Percentiles rank a stretch among this genome's conserved stretches.
Conservation (phyloP, 1,139 yeast genomes). For the Taphrina communis region DNA sequence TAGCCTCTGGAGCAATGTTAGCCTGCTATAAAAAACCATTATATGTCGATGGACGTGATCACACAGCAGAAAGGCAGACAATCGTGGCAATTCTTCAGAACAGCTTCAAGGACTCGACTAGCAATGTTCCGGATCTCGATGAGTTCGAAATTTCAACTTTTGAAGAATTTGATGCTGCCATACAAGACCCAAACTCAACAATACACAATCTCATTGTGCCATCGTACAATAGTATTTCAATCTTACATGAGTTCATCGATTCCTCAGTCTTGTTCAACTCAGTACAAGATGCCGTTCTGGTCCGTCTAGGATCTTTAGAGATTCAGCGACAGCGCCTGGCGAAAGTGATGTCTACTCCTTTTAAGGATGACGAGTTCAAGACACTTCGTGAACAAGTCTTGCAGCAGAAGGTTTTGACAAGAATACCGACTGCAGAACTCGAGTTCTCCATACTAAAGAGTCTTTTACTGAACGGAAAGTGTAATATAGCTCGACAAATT, state of each 20-base stretch:
- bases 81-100: conserved; percentile 24
- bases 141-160: background rate
- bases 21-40: conserved; percentile 23
- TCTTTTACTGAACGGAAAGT: conserved; percentile 7
- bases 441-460: conserved; percentile 18
- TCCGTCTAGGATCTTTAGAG: conserved; percentile 3
- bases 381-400: conserved; percentile 6
- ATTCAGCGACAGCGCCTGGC: conserved; percentile 16
- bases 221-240: background rate
- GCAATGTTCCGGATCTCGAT: conserved; percentile 2
- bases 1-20: conserved; percentile 18
- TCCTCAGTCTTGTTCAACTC: conserved; percentile 18
- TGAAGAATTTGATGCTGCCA: background rate
- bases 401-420: conserved; percentile 5
- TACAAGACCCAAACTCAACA: conserved; percentile 11
- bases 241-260: conserved; percentile 7
- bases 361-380: conserved; percentile 11
- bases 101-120: conserved; percentile 1
- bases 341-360: conserved; percentile 1
- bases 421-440: conserved; percentile 1
- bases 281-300: conserved; percentile 17
- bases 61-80: conserved; percentile 21
- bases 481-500: conserved; percentile 14
- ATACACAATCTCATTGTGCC: background rate
- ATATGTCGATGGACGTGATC: conserved; percentile 15